Evolutionary conservation across 2,329 filamentous ascomycete species (phyloP).

Genomic region (Sarocladiaceae sp.): DNA sequence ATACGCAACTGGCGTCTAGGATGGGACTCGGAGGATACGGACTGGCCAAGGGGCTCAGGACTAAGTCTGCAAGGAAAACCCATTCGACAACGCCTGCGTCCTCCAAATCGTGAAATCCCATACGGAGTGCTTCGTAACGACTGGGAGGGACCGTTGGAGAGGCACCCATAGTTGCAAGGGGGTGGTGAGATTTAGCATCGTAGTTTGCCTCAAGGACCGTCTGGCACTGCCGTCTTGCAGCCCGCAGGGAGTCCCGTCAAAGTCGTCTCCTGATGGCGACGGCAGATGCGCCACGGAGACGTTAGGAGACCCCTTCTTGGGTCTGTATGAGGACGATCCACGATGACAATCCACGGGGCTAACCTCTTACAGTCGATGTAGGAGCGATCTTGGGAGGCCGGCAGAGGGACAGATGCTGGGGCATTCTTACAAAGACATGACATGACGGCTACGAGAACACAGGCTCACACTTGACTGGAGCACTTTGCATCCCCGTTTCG

Average conservation of each 20-base stretch:
- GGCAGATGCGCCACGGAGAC: conserved; percentile 1
- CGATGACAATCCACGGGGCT: conserved; percentile 8
- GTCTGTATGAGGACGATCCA: conserved; percentile 1
- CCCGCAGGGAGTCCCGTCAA: neutral
- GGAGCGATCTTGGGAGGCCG: conserved; percentile 5
- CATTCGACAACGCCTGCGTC: no score
- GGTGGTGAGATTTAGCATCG: no score
- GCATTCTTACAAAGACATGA: conserved; percentile 9
- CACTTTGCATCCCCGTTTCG: conserved; percentile 6
- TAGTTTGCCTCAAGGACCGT: neutral
- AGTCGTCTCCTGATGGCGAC: conserved; percentile 1
- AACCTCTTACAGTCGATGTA: conserved; percentile 5
- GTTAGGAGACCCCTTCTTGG: neutral
- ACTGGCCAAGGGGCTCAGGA: no score
- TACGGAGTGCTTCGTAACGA: no score
- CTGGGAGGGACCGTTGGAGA: no score
- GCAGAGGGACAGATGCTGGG: neutral
- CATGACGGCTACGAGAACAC: conserved; percentile 2
- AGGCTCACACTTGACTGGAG: neutral
- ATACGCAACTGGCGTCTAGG: no score
- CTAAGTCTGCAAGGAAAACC: no score
- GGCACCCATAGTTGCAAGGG: no score
- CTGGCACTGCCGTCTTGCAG: conserved; percentile 1
- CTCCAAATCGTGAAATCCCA: no score
- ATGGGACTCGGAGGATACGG: no score